Percentiles rank a stretch among this genome's conserved stretches.
Conservation (phyloP, 345 rosid genomes). For the Hibiscus mutabilis region DNA sequence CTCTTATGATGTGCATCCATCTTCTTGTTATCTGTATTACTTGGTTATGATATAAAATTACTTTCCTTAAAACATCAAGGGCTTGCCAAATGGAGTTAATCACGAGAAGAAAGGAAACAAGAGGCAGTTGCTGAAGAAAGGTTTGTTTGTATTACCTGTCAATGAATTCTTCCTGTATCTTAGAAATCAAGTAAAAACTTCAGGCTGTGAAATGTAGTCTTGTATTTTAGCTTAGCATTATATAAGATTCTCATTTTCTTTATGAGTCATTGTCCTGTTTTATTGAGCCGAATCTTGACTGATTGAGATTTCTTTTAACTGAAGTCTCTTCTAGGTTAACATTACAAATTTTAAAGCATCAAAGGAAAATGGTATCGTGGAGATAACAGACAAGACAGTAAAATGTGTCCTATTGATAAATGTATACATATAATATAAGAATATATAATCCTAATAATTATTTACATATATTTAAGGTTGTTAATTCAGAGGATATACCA, state of each 20-base stretch:
- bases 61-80: conserved; percentile 36
- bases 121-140: conserved; percentile 60
- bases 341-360: not conserved
- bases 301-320: not conserved
- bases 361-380: not conserved
- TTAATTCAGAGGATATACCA: not conserved
- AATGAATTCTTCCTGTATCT: not conserved
- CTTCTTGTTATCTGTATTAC: not conserved
- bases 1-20: not conserved
- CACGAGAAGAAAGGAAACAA: conserved; percentile 87
- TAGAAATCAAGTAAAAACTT: not conserved
- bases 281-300: not conserved
- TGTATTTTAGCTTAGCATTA: not conserved
- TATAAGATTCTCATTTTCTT: not conserved
- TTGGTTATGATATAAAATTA: conserved; percentile 11
- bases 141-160: conserved; percentile 22
- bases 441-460: not conserved
- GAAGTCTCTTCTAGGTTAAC: not conserved
- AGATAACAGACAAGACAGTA: not conserved
- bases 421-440: not conserved
- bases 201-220: not conserved
- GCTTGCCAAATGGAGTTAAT: conserved; percentile 72
- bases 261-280: not conserved
- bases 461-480: not conserved
- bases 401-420: not conserved